These are phyloP conservation scores for Coemansia umbellata DNA, from an alignment of 192 early-diverging fungal species.

Conservation along the genomic window DNA sequence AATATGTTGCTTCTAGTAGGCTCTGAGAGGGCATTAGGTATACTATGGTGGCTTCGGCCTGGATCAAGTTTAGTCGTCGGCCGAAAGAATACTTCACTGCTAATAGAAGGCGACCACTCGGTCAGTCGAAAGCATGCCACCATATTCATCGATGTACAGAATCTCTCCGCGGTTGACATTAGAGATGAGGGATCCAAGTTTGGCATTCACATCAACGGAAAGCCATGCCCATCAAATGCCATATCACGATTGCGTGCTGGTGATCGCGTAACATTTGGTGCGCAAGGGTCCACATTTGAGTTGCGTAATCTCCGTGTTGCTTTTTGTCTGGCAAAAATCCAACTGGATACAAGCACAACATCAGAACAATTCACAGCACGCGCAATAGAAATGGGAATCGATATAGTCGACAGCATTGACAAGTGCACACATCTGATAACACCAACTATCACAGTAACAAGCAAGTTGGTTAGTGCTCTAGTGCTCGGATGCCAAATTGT, in stretches of 20 bases:
- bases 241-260: not conserved
- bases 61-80: constrained; percentile 12
- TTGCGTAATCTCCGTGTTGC: constrained; percentile 6
- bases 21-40: constrained; percentile 20
- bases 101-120: constrained; percentile 36
- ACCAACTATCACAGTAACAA: constrained; percentile 24
- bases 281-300: constrained; percentile 27
- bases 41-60: constrained; percentile 26
- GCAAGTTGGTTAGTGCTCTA: constrained; percentile 24
- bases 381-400: not conserved
- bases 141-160: not conserved
- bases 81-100: constrained; percentile 24
- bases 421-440: constrained; percentile 25
- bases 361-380: not conserved
- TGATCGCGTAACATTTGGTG: constrained; percentile 37
- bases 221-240: constrained; percentile 4
- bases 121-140: constrained; percentile 35
- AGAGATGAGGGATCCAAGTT: constrained; percentile 40
- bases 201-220: constrained; percentile 36
- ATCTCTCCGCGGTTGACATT: not conserved
- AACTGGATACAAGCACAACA: not conserved
- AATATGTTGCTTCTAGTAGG: constrained; percentile 43
- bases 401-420: constrained; percentile 10
- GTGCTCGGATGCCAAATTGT: constrained; percentile 12
- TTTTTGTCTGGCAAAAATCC: constrained; percentile 22